Evolutionary conservation across 2,329 filamentous ascomycete genomes (phyloP), one percentile per base, ranked within the genome.

Genomic region (Colletotrichum falcatum): DNA sequence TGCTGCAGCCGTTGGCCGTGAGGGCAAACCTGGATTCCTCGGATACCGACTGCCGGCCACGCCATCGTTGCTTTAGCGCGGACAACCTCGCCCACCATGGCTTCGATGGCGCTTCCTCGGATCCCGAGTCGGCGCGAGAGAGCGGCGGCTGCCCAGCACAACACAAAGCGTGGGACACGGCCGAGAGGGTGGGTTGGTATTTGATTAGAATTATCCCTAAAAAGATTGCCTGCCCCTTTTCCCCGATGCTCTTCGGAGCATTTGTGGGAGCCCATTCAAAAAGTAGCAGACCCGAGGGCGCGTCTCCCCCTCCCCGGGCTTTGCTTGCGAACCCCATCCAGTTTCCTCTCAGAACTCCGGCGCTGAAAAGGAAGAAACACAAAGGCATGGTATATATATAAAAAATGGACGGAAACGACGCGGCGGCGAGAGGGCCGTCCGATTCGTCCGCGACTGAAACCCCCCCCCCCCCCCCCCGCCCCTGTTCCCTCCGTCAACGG

Each of bases 341-440:
- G n/a, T 44, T 49, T 35, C 33, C 56, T n/a, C 42, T 28, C 28
- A 30, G 11, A 67, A 69, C 68, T 59, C 65, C 65, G 26, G 68
- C 68, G 68, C 65, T 71, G 46, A 58, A 63, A 56, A 33, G 7
- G 4, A 33, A 3, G 55, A 58, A 26, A 56, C 16, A 14, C 30
- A 26, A 26, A 60, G 42, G 42, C n/a, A 59, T 53, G 44, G 12
- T 28, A 23, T 1, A n/a, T 68, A 44, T 6, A 33, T n/a, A 3
- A 20, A 20, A 6, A 26, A n/a, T 44, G 33, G 49, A 44, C 30
- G 26, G n/a, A n/a, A n/a, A n/a, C n/a, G n/a, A n/a, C n/a, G n/a
- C n/a, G n/a, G n/a, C n/a, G n/a, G n/a, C n/a, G 37, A 16, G 16
- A 16, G 39, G 16, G 42, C n/a, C n/a, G n/a, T n/a, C n/a, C 18